These are phyloP conservation scores for Thermothielavioides terrestris DNA, from an alignment of 495 filamentous ascomycete genomes.

Conservation along the genomic window DNA sequence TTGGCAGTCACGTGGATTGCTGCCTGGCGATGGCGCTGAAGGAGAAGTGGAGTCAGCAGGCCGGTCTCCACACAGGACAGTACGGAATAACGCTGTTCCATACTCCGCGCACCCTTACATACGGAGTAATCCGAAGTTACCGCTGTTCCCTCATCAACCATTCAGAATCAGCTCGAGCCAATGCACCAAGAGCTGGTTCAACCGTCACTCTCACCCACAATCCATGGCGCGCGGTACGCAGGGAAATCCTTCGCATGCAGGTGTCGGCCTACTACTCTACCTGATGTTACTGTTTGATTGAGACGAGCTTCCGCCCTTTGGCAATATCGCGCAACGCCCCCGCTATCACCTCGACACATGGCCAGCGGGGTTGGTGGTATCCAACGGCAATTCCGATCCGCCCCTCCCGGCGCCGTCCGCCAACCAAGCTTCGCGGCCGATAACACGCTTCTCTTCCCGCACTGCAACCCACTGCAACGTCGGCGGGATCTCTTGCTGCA, in stretches of 20 bases:
- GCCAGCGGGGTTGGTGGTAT: background rate
- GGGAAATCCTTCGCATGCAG: background rate
- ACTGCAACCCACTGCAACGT: slow-evolving; percentile 1
- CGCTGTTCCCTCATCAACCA: background rate
- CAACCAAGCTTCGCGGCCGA: background rate
- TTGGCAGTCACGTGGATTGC: no score
- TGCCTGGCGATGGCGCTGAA: no score
- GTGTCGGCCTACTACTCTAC: no score
- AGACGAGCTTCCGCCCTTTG: background rate
- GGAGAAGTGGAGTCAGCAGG: no score
- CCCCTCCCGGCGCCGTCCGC: background rate
- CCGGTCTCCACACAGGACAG: no score
- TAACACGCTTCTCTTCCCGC: background rate
- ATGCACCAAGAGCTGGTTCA: background rate
- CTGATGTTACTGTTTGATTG: background rate
- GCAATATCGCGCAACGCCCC: background rate
- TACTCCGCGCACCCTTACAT: no score
- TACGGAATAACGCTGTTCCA: no score
- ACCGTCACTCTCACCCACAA: background rate
- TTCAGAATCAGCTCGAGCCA: background rate
- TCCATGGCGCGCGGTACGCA: background rate
- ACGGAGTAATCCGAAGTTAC: no score
- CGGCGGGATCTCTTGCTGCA: background rate
- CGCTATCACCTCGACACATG: background rate
- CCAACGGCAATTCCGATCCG: slow-evolving; percentile 11